Conservation (phyloP, 148 eudicot species). For the Tetragonia tetragonoides region DNA sequence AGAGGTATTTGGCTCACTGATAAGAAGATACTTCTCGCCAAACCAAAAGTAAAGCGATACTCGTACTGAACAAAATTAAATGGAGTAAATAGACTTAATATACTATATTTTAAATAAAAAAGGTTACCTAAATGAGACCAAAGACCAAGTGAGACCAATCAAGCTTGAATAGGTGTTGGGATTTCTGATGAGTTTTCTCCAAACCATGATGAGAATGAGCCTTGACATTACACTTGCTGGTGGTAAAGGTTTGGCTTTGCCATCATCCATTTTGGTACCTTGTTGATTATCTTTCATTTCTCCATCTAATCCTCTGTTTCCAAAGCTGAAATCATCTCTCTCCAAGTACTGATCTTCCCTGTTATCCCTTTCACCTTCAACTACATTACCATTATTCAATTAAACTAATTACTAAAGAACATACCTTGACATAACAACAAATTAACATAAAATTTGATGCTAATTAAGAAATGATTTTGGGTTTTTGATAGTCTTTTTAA, state of each 20-base stretch:
- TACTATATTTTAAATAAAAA: background rate
- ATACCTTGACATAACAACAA: background rate
- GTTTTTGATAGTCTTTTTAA: too few relatives aligned
- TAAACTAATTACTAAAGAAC: too few relatives aligned
- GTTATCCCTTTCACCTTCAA: constrained; percentile 43
- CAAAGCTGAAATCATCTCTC: constrained; percentile 78
- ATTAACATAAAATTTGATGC: background rate
- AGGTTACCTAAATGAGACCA: constrained; percentile 78
- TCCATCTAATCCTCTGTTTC: constrained; percentile 43
- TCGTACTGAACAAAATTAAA: too few relatives aligned
- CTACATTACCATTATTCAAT: constrained; percentile 17
- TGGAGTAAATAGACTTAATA: background rate
- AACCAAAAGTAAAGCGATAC: too few relatives aligned
- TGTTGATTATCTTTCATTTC: constrained; percentile 33
- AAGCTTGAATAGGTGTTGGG: constrained; percentile 96
- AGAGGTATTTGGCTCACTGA: too few relatives aligned
- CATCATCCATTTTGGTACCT: constrained; percentile 35
- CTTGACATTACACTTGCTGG: constrained; percentile 98
- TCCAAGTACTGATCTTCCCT: constrained; percentile 45
- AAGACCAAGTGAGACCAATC: constrained; percentile 88
- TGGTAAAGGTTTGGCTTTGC: constrained; percentile 53
- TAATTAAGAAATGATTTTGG: too few relatives aligned
- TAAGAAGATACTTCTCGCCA: too few relatives aligned
- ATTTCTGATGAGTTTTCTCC: constrained; percentile 95
- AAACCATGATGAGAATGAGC: constrained; percentile 92